phyloP scores from a whole-genome alignment of 495 filamentous ascomycete species.

The Rostrohypoxylon terebratum region DNA sequence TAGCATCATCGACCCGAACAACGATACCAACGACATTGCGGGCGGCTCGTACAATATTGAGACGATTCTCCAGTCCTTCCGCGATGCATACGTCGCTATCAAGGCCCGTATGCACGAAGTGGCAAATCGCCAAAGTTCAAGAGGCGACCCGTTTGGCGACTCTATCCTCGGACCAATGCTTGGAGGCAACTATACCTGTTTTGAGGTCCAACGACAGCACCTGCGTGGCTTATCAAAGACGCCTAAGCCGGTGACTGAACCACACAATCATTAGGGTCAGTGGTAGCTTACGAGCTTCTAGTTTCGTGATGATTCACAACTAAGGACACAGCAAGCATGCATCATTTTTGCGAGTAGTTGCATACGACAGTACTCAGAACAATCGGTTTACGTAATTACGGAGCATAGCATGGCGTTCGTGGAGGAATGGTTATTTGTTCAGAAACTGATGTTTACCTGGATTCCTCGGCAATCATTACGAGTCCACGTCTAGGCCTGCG shows the following conservation, averaged over 20 bases:
- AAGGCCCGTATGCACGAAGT: constrained; percentile 66
- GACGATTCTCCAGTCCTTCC: constrained; percentile 72
- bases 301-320: not conserved
- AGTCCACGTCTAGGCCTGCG: constrained; percentile 1
- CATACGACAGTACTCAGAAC: not conserved
- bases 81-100: constrained; percentile 68
- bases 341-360: not conserved
- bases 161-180: constrained; percentile 75
- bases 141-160: constrained; percentile 43
- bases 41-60: constrained; percentile 76
- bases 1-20: constrained; percentile 90
- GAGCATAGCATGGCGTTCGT: constrained; percentile 24
- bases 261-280: not conserved
- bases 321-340: not conserved
- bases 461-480: not conserved
- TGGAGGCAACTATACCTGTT: constrained; percentile 77
- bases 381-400: constrained; percentile 2
- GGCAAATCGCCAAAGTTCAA: constrained; percentile 29
- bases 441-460: constrained; percentile 1
- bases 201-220: constrained; percentile 70
- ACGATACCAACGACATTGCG: constrained; percentile 83
- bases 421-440: constrained; percentile 12
- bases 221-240: constrained; percentile 41
- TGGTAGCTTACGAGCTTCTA: not conserved
- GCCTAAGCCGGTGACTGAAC: not conserved